Evolutionary conservation across 176 grass and related monocot species (phyloP).

Genomic region (Musa troglodytarum): DNA sequence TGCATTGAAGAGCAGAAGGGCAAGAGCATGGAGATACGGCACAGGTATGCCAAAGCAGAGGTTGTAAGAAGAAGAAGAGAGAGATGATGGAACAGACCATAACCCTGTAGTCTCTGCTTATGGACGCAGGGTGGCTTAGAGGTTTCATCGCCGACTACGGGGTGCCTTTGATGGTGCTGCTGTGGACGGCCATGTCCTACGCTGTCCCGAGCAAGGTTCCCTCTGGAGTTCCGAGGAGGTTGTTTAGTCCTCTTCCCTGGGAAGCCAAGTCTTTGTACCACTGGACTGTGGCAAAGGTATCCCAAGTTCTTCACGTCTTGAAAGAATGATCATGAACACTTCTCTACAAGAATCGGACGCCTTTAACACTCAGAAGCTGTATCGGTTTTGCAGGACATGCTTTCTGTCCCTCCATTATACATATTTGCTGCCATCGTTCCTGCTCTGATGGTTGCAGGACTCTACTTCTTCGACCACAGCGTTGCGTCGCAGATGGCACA

Average conservation of each 20-base stretch:
- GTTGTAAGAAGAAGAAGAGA: not conserved
- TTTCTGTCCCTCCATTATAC: constrained; percentile 60
- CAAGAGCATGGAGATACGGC: constrained; percentile 66
- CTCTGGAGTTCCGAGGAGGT: constrained; percentile 64
- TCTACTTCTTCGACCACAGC: constrained; percentile 97
- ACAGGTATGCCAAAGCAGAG: constrained; percentile 36
- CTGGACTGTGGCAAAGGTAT: constrained; percentile 78
- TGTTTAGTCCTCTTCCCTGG: constrained; percentile 84
- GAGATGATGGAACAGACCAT: too few relatives aligned
- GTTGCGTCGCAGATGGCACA: constrained; percentile 93
- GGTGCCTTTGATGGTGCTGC: constrained; percentile 82
- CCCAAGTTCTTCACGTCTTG: not conserved
- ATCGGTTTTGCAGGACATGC: constrained; percentile 50
- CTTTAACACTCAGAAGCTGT: not conserved
- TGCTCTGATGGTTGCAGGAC: constrained; percentile 81
- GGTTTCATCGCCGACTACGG: constrained; percentile 82
- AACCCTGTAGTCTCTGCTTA: not conserved
- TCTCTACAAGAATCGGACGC: not conserved
- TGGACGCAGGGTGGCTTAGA: constrained; percentile 65
- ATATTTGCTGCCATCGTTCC: constrained; percentile 86
- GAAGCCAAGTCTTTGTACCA: constrained; percentile 50
- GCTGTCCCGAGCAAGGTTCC: constrained; percentile 52
- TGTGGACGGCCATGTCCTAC: constrained; percentile 81
- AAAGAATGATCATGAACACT: not conserved
- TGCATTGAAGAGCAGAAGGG: constrained; percentile 47